Base-by-base conservation (phyloP, 1,284 basidiomycete species). In the Meira nashicola region DNA sequence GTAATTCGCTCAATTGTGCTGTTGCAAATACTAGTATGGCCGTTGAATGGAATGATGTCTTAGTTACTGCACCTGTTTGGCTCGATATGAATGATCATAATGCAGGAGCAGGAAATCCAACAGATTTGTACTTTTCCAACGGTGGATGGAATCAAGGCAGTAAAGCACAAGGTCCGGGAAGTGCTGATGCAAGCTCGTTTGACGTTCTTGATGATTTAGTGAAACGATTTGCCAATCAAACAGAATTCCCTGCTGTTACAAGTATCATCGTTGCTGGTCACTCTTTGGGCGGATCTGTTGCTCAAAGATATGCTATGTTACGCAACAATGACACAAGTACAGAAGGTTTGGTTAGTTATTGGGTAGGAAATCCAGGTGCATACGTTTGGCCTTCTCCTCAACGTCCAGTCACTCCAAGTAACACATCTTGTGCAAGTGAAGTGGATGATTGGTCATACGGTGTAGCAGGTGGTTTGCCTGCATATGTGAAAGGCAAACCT, bases 251-350 rank as follows among this genome's bases (percentile, higher is more conserved):
- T 39, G 62, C 61, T 43, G 11, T 77, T 2, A 62, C 65, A 47
- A 63, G 66, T 33, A 48, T 56, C 23, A 62, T 68, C 40, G 53
- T 77, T 19, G 73, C 62, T 1, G 75, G 75, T 2, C 75, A 77
- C 54, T 72, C 69, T 11, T 57, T 76, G 19, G 75, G 75, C 2
- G 71, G 62, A 0, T 60, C 64, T 7, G 56, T 73, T 44, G 58
- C 62, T 3, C 74, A 75, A 50, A 67, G 71, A 41, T 76, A 77
- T 21, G 69, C 75, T 19, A 68, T 77, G 63, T 53, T 73, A 2
- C 59, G 71, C 33, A 49, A 50, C 33, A 11, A 58, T 6, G 63
- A 46, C n/a, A 12, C 11, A 2, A 37, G 11, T 21, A 53, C 50
- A 5, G 50, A 53, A 41, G 14, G 3, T 21, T 38, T 50, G 15